These are phyloP conservation scores for Prosopis cineraria DNA, from an alignment of 306 rosid genomes.

Conservation along the genomic window DNA sequence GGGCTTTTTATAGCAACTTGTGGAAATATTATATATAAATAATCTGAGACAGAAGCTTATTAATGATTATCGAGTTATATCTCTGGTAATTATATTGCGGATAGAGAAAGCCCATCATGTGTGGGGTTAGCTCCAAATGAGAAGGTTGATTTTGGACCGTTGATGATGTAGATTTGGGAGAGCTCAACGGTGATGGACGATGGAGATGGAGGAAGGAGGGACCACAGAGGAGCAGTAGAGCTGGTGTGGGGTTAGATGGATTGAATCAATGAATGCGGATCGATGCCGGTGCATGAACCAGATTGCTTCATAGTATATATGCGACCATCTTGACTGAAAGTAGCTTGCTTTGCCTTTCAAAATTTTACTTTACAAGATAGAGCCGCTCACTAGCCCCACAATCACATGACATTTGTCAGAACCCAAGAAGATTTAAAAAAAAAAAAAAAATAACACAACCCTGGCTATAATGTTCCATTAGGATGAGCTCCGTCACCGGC, in stretches of 20 bases:
- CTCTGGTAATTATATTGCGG: slow-evolving; percentile 33
- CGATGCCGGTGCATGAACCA: slow-evolving; percentile 68
- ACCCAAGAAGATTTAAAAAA: background rate
- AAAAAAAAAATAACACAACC: background rate
- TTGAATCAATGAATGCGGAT: slow-evolving; percentile 37
- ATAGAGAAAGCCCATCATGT: slow-evolving; percentile 63
- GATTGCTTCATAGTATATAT: slow-evolving; percentile 18
- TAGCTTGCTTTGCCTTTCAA: slow-evolving; percentile 39
- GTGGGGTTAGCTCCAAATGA: slow-evolving; percentile 47
- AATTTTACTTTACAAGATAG: slow-evolving; percentile 37
- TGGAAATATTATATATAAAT: slow-evolving; percentile 1
- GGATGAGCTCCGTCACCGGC: slow-evolving; percentile 42
- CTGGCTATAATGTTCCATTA: background rate
- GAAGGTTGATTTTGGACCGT: slow-evolving; percentile 31
- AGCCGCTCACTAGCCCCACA: slow-evolving; percentile 52
- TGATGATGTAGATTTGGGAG: slow-evolving; percentile 4
- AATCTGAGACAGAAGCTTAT: slow-evolving; percentile 31
- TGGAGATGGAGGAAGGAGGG: slow-evolving; percentile 33
- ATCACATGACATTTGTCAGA: slow-evolving; percentile 86
- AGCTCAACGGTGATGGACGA: slow-evolving; percentile 52
- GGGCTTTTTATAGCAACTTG: slow-evolving; percentile 61
- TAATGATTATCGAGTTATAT: slow-evolving; percentile 42
- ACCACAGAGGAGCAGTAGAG: slow-evolving; percentile 30
- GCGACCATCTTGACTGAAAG: slow-evolving; percentile 45
- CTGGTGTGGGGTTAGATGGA: slow-evolving; percentile 37